phyloP scores from a whole-genome alignment of 1,284 basidiomycete species.

The Trichosporon faecale region DNA sequence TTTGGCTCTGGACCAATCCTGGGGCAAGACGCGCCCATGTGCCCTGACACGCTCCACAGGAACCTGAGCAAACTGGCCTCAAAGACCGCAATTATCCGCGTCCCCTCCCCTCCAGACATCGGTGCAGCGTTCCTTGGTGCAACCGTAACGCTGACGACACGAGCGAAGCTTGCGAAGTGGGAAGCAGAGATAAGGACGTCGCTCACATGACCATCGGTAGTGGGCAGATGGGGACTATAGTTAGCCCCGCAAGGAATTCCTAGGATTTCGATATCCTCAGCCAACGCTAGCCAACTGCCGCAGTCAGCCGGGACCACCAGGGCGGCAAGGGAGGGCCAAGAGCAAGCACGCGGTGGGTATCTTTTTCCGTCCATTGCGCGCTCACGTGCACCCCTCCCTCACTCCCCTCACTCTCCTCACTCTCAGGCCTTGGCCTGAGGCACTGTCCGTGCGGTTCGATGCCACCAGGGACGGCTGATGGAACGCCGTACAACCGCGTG shows the following conservation, averaged over 20 bases:
- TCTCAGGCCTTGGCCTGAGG: background rate
- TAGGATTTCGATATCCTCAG: background rate
- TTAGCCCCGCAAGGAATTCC: background rate
- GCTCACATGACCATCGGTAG: background rate
- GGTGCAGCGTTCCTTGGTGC: background rate
- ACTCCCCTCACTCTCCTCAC: background rate
- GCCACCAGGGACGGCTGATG: too few species aligned
- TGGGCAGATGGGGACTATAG: background rate
- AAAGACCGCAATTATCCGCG: background rate
- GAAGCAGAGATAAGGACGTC: background rate
- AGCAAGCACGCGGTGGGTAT: background rate
- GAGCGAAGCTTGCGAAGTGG: background rate
- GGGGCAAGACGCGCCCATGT: background rate
- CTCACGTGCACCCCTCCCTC: background rate
- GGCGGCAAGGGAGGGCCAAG: background rate
- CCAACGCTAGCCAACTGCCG: background rate
- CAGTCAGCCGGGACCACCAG: background rate
- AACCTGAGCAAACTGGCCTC: background rate
- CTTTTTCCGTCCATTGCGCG: background rate
- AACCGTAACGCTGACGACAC: background rate
- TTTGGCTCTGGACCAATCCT: background rate
- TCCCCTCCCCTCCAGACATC: background rate
- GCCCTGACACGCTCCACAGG: background rate
- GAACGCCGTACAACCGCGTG: background rate
- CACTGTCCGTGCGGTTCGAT: too few species aligned